Evolutionary conservation across 257 asterid genomes (phyloP).

Genomic region (Solanum clarkiae): DNA sequence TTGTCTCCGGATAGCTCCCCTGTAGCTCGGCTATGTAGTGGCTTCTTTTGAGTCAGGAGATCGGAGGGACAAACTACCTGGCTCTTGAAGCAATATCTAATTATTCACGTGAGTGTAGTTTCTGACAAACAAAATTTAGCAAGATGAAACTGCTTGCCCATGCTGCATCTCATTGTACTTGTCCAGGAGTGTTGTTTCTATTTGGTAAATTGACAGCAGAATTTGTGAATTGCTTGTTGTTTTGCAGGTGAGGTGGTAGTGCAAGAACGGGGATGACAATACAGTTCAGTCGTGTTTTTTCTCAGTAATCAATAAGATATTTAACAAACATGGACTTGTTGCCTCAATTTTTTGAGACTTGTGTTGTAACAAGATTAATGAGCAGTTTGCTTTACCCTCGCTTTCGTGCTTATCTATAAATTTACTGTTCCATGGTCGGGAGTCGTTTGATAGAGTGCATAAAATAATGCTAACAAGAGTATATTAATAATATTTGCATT

Average conservation of each 20-base stretch:
- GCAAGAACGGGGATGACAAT: neutral
- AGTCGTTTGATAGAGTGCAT: too few relatives aligned
- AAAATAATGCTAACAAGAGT: too few relatives aligned
- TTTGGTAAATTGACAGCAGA: neutral
- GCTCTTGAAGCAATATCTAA: neutral
- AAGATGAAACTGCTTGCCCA: neutral
- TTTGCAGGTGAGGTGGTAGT: neutral
- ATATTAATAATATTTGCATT: too few relatives aligned
- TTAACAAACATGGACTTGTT: neutral
- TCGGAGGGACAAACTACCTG: neutral
- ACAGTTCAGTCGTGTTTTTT: neutral
- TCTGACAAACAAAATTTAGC: neutral
- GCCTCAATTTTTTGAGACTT: neutral
- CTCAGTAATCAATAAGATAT: neutral
- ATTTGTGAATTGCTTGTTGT: neutral
- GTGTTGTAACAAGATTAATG: neutral
- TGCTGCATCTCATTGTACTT: neutral
- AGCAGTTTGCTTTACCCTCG: neutral
- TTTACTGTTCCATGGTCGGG: neutral
- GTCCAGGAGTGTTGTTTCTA: neutral
- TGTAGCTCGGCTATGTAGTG: neutral
- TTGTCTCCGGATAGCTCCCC: neutral
- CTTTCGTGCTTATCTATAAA: neutral
- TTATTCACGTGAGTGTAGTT: neutral
- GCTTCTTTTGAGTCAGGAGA: neutral